phyloP scores from a whole-genome alignment of 2,329 filamentous ascomycete genomes.

The Alternaria incomplexa region DNA sequence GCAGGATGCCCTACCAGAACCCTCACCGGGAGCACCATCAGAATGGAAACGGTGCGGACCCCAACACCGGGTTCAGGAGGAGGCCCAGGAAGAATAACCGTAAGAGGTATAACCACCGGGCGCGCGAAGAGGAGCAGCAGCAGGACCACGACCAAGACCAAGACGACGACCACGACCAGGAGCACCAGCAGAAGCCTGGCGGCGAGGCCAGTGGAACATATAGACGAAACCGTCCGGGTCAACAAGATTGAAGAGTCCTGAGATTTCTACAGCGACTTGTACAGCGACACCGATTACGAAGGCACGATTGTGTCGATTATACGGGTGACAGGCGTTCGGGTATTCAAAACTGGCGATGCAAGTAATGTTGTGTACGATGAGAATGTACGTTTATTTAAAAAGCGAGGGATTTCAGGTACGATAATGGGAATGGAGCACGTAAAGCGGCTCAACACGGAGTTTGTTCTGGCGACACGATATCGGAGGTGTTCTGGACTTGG shows the following conservation, averaged over 20 bases:
- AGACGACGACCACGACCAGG: fast-evolving
- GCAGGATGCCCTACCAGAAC: neutral
- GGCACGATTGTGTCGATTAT: neutral
- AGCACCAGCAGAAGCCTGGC: neutral
- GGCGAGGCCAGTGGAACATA: neutral
- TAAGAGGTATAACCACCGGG: neutral
- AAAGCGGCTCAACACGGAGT: neutral
- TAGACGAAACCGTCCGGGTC: neutral
- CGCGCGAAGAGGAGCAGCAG: too few species aligned
- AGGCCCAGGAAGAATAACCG: neutral
- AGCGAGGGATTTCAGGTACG: neutral
- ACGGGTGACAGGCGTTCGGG: neutral
- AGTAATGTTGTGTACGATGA: too few species aligned
- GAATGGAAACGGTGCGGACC: neutral
- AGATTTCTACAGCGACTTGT: neutral
- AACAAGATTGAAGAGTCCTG: neutral
- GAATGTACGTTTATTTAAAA: neutral
- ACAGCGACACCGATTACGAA: neutral
- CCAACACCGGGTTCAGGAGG: neutral
- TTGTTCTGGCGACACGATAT: neutral
- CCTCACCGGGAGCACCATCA: neutral
- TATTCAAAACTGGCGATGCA: too few species aligned
- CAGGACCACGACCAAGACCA: neutral
- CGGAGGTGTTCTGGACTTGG: neutral
- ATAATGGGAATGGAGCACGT: neutral